A percentile compares a stretch with the other conserved stretches of the same genome.
These are phyloP conservation scores for Cutaneotrichosporon sp. DNA, from an alignment of 1,284 basidiomycete genomes.

Conservation along the genomic window DNA sequence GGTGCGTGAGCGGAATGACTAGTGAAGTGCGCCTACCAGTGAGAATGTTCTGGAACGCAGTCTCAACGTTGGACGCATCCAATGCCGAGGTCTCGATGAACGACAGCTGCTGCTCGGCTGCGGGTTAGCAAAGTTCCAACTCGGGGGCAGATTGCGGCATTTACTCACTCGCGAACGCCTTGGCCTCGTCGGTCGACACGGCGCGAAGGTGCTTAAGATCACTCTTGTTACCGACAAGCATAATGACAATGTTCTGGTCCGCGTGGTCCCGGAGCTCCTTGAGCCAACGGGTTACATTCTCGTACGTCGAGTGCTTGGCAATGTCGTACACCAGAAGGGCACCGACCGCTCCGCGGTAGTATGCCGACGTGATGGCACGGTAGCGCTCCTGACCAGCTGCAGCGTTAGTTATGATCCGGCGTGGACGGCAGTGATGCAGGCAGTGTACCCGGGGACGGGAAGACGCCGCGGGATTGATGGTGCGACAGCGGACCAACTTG, in stretches of 20 bases:
- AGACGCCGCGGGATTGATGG: too few species aligned
- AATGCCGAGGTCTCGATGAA: constrained; percentile 99
- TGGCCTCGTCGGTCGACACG: constrained; percentile 89
- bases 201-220: constrained; percentile 96
- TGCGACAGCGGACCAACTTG: too few species aligned
- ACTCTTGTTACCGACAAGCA: constrained; percentile 94
- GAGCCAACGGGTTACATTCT: constrained; percentile 94
- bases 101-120: constrained; percentile 75
- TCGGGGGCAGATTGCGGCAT: not conserved
- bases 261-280: constrained; percentile 96
- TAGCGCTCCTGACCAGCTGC: constrained; percentile 98
- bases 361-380: constrained; percentile 96
- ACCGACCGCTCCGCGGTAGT: constrained; percentile 96
- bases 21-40: constrained; percentile 59
- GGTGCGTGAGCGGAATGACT: not conserved
- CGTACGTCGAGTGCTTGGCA: constrained; percentile 90
- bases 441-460: too few species aligned
- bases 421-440: too few species aligned
- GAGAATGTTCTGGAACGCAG: constrained; percentile 94
- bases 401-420: not conserved
- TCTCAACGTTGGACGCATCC: constrained; percentile 97
- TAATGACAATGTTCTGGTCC: constrained; percentile 88
- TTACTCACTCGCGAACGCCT: constrained; percentile 69
- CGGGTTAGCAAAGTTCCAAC: not conserved
- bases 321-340: constrained; percentile 90